Evolutionary conservation across 305 asterid genomes (phyloP), one percentile per base, ranked within the genome.

Genomic region (Fraxinus latifolia): DNA sequence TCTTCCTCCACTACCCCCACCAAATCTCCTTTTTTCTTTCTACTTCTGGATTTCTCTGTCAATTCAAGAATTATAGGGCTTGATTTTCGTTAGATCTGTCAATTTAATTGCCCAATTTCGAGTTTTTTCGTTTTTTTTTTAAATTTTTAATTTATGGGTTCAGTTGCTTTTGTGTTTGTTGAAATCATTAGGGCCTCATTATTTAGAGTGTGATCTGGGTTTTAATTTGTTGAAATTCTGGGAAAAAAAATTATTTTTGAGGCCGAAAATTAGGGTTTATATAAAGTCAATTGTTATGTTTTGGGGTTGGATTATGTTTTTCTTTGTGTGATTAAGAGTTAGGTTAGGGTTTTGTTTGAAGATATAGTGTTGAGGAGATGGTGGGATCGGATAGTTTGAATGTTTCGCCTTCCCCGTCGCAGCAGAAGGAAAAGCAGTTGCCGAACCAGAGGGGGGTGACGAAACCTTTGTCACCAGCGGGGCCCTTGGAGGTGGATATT

Each of bases 401-500:
- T 36, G 81, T 82, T 11, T 79, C 91, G 50, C 82, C 87, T 37
- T 83, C 87, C 70, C 85, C 88, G 53, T 33, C 39, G 74, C 84
- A 83, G 47, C 75, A 77, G 5, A 91, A 86, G 85, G 67, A 79
- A 11, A 88, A 80, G 82, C 86, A 84, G 85, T 85, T 88, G 76
- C 84, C 89, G 21, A 91, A 89, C 86, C 92, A 92, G 84, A 90
- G 90, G 85, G 98, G 50, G 17, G 95, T 95, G 81, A 88, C 97
- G 27, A 89, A 82, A 77, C 97, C 98, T 5, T 84, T 96, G 88
- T 94, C 98, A 21, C 88, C 53, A 39, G 94, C 94, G 14, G 97
- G 95, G 62, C 99, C 99, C 6, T 80, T 79, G 17, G 93, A 93
- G 70, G 87, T 79, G 77, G 98, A 95, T 87, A 37, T 89, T 37